Conservation (phyloP, 257 asterid species). For the Penstemon davidsonii region DNA sequence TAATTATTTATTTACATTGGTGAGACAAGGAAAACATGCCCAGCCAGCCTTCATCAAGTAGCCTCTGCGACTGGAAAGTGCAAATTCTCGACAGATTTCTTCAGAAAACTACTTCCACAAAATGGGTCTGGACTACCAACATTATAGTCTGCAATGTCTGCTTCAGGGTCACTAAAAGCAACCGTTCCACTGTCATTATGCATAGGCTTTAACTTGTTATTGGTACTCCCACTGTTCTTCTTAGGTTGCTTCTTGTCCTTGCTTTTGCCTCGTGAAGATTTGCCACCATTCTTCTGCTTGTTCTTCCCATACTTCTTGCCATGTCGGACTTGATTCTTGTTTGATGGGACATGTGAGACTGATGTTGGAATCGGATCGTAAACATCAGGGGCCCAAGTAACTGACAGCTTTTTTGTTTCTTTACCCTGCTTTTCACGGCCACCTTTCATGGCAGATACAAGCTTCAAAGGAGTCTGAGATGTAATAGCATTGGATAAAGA, state of each 20-base stretch:
- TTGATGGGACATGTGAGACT: constrained; percentile 59
- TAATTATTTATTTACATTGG: constrained; percentile 38
- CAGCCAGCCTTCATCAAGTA: constrained; percentile 33
- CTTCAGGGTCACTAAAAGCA: constrained; percentile 29
- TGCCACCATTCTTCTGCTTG: constrained; percentile 54
- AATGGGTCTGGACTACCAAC: constrained; percentile 38
- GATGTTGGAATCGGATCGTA: constrained; percentile 60
- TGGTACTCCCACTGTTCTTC: constrained; percentile 41
- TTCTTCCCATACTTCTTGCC: constrained; percentile 58
- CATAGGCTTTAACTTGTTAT: constrained; percentile 38
- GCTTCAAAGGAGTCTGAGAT: constrained; percentile 43
- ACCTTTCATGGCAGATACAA: constrained; percentile 55
- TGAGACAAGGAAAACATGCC: constrained; percentile 19
- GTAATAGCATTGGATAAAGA: background rate
- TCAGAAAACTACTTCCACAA: constrained; percentile 54
- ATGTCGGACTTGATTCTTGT: constrained; percentile 45
- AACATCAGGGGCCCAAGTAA: constrained; percentile 62
- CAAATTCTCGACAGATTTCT: constrained; percentile 36
- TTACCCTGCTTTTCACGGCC: constrained; percentile 47
- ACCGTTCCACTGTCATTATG: constrained; percentile 31
- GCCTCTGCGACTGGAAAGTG: constrained; percentile 54
- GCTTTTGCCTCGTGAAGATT: constrained; percentile 56
- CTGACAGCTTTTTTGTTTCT: constrained; percentile 36
- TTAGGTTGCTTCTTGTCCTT: constrained; percentile 68
- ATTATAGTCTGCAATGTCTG: constrained; percentile 26